Evolutionary conservation across 495 filamentous ascomycete species (phyloP), one percentile per base, ranked within the genome.

Genomic region (Neurospora africana): DNA sequence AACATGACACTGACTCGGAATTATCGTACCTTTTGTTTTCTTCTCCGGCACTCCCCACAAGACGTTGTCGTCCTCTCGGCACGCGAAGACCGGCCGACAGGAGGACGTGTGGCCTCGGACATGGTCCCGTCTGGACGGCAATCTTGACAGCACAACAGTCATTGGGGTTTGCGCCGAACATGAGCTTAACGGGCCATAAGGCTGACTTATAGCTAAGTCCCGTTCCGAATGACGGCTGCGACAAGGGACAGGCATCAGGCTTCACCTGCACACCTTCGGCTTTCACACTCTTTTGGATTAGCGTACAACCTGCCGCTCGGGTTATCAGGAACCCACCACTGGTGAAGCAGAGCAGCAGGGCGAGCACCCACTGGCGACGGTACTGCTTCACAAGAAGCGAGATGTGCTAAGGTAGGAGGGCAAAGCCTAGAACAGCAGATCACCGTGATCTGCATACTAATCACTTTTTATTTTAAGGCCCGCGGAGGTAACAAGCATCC

Each of bases 51-150:
- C 73, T 83, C 81, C 2, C 74, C 73, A 72, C 81, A 83, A 33
- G 79, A 81, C n/a, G 80, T 82, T 23, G 80, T 81, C 33, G 72
- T 79, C 69, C 80, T 75, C 74, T 82, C 80, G 23, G 77, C 77
- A 71, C 79, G 80, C 68, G 73, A 70, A 17, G 74, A 72, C 38
- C 80, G 77, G 37, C 38, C 47, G 69, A 71, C 72, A 40, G 58
- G 70, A 69, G 47, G 23, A n/a, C 39, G 78, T 79, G 79, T 75
- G 58, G 74, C 72, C 71, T 82, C 79, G 77, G 81, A 78, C 78
- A 81, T 81, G 23, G 69, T 69, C 71, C 71, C 33, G 71, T 71
- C 69, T 70, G 69, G 72, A 67, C 44, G 43, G 36, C 67, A 23
- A 72, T 43, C 35, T 72, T 40, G 69, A 61, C 3, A 44, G 47